phyloP scores from a whole-genome alignment of 805 yeast species.

The Osmozyma mogii region DNA sequence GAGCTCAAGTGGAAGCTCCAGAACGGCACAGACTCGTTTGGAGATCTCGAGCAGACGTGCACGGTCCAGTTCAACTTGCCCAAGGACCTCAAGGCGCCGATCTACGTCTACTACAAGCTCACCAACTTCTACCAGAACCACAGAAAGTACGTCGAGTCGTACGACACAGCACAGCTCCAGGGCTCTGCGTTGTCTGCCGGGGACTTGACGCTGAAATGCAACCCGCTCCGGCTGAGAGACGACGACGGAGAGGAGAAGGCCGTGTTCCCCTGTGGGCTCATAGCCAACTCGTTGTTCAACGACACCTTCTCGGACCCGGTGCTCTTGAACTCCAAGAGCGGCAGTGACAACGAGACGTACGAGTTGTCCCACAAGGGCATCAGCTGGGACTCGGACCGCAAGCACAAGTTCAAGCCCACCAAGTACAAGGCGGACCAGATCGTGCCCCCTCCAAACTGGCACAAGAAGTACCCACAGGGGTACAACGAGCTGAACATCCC shows the following conservation, averaged over 20 bases:
- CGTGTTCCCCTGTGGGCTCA: conserved; percentile 88
- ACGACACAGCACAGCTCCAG: conserved; percentile 69
- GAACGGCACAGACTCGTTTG: conserved; percentile 25
- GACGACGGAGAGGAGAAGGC: conserved; percentile 34
- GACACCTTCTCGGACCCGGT: conserved; percentile 64
- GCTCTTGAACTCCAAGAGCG: conserved; percentile 36
- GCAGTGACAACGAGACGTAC: conserved; percentile 36
- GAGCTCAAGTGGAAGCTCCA: conserved; percentile 60
- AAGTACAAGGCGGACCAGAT: conserved; percentile 58
- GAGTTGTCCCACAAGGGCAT: conserved; percentile 50
- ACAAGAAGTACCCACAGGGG: conserved; percentile 69
- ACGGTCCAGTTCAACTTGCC: conserved; percentile 67
- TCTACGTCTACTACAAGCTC: conserved; percentile 74
- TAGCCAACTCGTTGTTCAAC: conserved; percentile 88
- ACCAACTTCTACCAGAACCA: conserved; percentile 94
- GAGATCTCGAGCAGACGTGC: conserved; percentile 43
- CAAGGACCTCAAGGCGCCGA: conserved; percentile 56
- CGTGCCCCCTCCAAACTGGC: conserved; percentile 95
- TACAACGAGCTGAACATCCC: conserved; percentile 80
- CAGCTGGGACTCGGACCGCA: conserved; percentile 77
- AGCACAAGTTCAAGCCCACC: conserved; percentile 62
- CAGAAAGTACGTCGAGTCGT: conserved; percentile 83
- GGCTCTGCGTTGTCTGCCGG: conserved; percentile 59
- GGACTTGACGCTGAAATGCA: conserved; percentile 36
- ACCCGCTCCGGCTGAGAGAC: conserved; percentile 32